Conservation (phyloP, 768 basidiomycete species). For the Daedaleopsis nitida region DNA sequence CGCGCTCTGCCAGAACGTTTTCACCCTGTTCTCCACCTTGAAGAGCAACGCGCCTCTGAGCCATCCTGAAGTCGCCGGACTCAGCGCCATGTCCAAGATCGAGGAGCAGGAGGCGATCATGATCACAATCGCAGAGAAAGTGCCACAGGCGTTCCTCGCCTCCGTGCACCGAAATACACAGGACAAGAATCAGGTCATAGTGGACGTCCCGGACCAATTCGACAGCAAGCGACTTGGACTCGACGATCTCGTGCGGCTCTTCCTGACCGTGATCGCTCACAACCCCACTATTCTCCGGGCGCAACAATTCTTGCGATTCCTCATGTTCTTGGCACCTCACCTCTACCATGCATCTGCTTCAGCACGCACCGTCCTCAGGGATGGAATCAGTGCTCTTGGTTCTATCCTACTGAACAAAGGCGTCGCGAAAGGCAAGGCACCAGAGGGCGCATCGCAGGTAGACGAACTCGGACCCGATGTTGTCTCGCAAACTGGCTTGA, state of each 20-base stretch:
- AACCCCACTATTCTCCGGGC: constrained; percentile 67
- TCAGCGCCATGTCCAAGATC: constrained; percentile 59
- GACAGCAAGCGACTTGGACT: constrained; percentile 57
- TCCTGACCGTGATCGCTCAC: constrained; percentile 80
- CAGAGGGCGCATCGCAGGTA: constrained; percentile 14
- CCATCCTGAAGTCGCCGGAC: constrained; percentile 63
- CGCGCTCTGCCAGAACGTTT: constrained; percentile 59
- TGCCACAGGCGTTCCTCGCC: constrained; percentile 68
- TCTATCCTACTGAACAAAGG: constrained; percentile 50
- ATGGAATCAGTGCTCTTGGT: constrained; percentile 72
- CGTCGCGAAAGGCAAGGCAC: constrained; percentile 44
- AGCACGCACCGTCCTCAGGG: constrained; percentile 57
- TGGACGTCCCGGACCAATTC: constrained; percentile 52
- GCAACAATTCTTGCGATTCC: constrained; percentile 65
- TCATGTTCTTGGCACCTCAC: constrained; percentile 56
- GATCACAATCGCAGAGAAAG: constrained; percentile 69
- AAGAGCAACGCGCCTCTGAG: constrained; percentile 36
- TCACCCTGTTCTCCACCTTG: constrained; percentile 59
- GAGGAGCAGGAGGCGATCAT: constrained; percentile 75
- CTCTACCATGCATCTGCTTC: constrained; percentile 58
- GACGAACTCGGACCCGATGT: constrained; percentile 14
- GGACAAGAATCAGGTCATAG: constrained; percentile 41
- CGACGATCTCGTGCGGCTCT: constrained; percentile 69
- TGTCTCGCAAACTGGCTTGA: constrained; percentile 28
- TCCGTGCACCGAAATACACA: constrained; percentile 43